Conservation (phyloP, 257 asterid species). For the Petrea volubilis region DNA sequence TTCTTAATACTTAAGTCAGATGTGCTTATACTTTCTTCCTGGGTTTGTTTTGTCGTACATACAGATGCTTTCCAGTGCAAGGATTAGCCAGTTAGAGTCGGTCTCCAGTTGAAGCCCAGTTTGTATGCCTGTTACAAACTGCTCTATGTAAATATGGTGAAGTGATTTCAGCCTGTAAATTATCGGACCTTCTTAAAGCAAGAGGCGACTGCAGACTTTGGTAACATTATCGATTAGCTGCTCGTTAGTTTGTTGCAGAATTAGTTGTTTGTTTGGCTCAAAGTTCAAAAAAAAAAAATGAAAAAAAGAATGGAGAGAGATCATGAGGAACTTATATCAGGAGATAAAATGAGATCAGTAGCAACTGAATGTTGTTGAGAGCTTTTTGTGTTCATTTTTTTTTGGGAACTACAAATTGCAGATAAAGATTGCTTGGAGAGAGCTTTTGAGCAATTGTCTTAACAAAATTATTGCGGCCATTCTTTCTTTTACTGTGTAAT, state of each 20-base stretch:
- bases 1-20: not conserved
- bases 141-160: conserved; percentile 9
- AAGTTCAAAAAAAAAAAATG: too few relatives aligned
- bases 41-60: conserved; percentile 16
- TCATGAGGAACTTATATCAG: too few relatives aligned
- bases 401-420: too few relatives aligned
- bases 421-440: too few relatives aligned
- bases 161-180: not conserved
- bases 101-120: conserved; percentile 10
- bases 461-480: too few relatives aligned
- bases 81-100: not conserved
- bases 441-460: too few relatives aligned
- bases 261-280: too few relatives aligned
- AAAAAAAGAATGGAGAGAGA: too few relatives aligned
- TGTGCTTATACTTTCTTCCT: not conserved
- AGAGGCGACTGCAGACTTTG: not conserved
- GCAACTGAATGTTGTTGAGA: too few relatives aligned
- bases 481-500: too few relatives aligned
- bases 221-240: not conserved
- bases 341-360: too few relatives aligned
- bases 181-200: not conserved
- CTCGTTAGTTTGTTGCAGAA: not conserved
- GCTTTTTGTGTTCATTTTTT: too few relatives aligned
- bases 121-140: conserved; percentile 2
- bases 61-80: conserved; percentile 19